Percentiles rank a stretch among this genome's conserved stretches.
Evolutionary conservation across 1,284 basidiomycete species (phyloP).

Genomic region (Tranzscheliella williamsii): DNA sequence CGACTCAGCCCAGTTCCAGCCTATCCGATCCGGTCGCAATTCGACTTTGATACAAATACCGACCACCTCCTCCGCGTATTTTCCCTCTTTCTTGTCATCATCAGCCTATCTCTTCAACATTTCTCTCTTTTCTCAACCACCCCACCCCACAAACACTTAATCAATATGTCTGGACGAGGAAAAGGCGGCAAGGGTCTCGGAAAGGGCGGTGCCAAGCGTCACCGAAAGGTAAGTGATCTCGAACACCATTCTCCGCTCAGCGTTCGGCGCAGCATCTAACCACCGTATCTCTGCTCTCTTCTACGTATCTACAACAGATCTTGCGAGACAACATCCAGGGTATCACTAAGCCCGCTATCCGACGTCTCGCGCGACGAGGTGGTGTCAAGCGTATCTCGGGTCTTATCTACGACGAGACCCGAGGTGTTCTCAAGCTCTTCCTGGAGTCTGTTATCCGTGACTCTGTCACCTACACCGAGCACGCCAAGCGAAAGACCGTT

Average conservation of each 20-base stretch:
- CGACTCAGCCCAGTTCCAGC: no score
- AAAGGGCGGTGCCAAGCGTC: slow-evolving; percentile 62
- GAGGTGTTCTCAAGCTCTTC: slow-evolving; percentile 81
- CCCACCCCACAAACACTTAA: slow-evolving; percentile 15
- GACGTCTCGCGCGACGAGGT: slow-evolving; percentile 91
- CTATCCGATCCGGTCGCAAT: slow-evolving; percentile 4
- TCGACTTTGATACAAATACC: slow-evolving; percentile 42
- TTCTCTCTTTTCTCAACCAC: slow-evolving; percentile 14
- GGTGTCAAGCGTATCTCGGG: slow-evolving; percentile 68
- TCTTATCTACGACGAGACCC: slow-evolving; percentile 93
- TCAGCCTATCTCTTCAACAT: slow-evolving; percentile 16
- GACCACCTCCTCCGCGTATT: slow-evolving; percentile 20
- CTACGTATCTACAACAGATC: slow-evolving; percentile 21
- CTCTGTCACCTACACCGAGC: slow-evolving; percentile 87
- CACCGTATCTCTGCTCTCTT: not conserved
- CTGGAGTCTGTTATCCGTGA: slow-evolving; percentile 82
- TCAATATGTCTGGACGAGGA: slow-evolving; percentile 58
- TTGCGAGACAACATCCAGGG: slow-evolving; percentile 62
- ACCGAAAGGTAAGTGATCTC: slow-evolving; percentile 54
- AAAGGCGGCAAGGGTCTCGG: slow-evolving; percentile 62
- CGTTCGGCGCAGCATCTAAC: not conserved
- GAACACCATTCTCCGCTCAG: not conserved
- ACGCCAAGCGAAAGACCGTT: slow-evolving; percentile 90
- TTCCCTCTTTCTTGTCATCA: slow-evolving; percentile 20
- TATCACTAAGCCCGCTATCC: slow-evolving; percentile 91